Conservation (phyloP, 2,329 filamentous ascomycete genomes). For the Trichoderma cornu-damae region DNA sequence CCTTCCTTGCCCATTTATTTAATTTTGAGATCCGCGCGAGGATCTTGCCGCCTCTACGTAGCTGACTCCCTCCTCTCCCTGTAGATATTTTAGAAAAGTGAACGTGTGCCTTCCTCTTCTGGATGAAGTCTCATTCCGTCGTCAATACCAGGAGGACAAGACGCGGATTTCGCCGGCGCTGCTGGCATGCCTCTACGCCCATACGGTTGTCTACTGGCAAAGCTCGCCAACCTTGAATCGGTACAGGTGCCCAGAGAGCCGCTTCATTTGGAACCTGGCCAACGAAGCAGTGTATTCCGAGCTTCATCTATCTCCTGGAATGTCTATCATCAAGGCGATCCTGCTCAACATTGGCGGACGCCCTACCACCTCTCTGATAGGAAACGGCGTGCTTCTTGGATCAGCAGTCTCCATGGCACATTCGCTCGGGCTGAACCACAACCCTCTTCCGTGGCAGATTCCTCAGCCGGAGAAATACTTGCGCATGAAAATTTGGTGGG, state of each 20-base stretch:
- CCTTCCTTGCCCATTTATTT: not conserved
- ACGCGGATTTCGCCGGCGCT: constrained; percentile 51
- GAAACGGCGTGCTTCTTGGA: constrained; percentile 49
- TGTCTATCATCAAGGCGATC: constrained; percentile 54
- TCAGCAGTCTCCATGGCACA: constrained; percentile 49
- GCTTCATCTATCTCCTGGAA: constrained; percentile 52
- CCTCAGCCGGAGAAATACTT: constrained; percentile 45
- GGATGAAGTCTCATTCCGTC: constrained; percentile 50
- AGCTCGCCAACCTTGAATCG: constrained; percentile 40
- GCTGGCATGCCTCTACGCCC: constrained; percentile 53
- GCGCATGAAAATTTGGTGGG: constrained; percentile 53
- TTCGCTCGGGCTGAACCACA: constrained; percentile 50
- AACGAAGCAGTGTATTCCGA: constrained; percentile 56
- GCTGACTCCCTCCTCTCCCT: not conserved
- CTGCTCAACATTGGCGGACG: constrained; percentile 56
- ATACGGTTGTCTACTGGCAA: constrained; percentile 54
- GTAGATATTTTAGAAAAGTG: constrained; percentile 50
- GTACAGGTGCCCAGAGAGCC: constrained; percentile 50
- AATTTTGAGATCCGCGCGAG: not conserved
- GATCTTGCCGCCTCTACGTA: constrained; percentile 25
- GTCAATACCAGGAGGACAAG: constrained; percentile 41
- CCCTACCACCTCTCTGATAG: constrained; percentile 55
- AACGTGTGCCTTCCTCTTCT: constrained; percentile 59
- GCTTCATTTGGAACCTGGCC: constrained; percentile 59
- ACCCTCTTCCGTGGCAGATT: constrained; percentile 50